Evolutionary conservation across 2,329 filamentous ascomycete species (phyloP), one percentile per base, ranked within the genome.

Genomic region (Talaromyces islandicus): DNA sequence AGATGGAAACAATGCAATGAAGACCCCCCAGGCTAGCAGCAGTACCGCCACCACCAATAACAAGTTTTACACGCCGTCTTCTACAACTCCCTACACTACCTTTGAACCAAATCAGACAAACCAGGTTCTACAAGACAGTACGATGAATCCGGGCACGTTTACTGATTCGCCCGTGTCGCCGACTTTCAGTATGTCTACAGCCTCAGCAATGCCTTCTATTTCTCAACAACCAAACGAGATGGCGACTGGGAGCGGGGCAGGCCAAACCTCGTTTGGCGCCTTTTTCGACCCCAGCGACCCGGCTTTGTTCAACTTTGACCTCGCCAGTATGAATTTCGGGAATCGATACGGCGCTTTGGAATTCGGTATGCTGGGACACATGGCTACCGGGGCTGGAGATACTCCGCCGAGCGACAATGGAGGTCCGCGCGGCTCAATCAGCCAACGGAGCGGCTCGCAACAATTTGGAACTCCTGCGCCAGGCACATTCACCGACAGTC

Each of bases 321-420:
- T 97, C 11, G 92, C 95, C 59, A 92, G 91, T 61, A 84, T 97
- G 72, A 94, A 94, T 72, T 99, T 97, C 73, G 92, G 92, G 59
- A 97, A 94, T 71, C 91, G 96, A 65, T 99, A 97, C 71, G 93
- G 92, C 62, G 93, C 92, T 19, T 83, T 96, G 73, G 94, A 97
- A 74, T 97, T 97, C 73, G 90, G 92, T 58, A 97, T 97, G 85
- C 84, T 99, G 0, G 92, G 91, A 29, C 93, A 97, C 73, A 96
- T 99, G 90, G 91, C 91, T 62, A 91, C 90, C n/a, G 90, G 90
- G 14, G 89, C 90, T 14, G 89, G 87, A n/a, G 90, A 94, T 67
- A 90, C 87, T 17, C 86, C 88, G 7, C 85, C 88, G 5, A 85
- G 86, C 58, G 90, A 94, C 59, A 77, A 73, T 21, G 71, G 71